Percentiles rank a stretch among this genome's conserved stretches.
phyloP scores from a whole-genome alignment of 176 grass and related monocot species.

The Pontederia crassipes region DNA sequence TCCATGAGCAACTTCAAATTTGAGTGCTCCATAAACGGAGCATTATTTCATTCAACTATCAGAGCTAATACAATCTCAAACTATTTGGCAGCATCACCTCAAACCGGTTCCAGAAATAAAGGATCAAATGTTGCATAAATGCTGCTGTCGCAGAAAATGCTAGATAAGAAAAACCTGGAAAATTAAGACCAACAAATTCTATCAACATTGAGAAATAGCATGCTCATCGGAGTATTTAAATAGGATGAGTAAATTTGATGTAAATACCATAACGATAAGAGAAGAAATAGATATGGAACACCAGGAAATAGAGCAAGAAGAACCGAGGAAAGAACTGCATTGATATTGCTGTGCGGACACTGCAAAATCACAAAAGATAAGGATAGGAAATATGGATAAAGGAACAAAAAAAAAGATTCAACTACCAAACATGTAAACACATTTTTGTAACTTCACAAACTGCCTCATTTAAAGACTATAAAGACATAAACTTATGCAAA shows the following conservation, averaged over 20 bases:
- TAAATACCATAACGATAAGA: conserved; percentile 81
- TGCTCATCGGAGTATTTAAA: background rate
- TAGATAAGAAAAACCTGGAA: conserved; percentile 86
- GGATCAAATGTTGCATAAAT: conserved; percentile 97
- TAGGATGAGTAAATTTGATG: background rate
- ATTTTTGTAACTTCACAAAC: no score
- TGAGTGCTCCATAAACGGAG: no score
- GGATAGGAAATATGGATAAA: background rate
- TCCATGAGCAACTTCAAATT: no score
- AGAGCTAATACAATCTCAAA: background rate
- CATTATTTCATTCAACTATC: no score
- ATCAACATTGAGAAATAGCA: background rate
- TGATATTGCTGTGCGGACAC: conserved; percentile 94
- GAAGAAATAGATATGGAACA: conserved; percentile 99
- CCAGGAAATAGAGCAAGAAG: conserved; percentile 98
- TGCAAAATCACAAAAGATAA: conserved; percentile 26
- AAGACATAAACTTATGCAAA: no score
- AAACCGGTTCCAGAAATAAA: conserved; percentile 99
- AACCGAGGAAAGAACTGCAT: conserved; percentile 99
- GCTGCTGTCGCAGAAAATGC: conserved; percentile 90
- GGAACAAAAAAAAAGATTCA: no score
- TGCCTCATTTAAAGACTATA: no score
- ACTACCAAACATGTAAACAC: no score
- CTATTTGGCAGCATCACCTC: conserved; percentile 34
- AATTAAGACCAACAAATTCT: background rate